These are phyloP conservation scores for Bisporella sp. DNA, from an alignment of 2,329 filamentous ascomycete species.

Conservation along the genomic window DNA sequence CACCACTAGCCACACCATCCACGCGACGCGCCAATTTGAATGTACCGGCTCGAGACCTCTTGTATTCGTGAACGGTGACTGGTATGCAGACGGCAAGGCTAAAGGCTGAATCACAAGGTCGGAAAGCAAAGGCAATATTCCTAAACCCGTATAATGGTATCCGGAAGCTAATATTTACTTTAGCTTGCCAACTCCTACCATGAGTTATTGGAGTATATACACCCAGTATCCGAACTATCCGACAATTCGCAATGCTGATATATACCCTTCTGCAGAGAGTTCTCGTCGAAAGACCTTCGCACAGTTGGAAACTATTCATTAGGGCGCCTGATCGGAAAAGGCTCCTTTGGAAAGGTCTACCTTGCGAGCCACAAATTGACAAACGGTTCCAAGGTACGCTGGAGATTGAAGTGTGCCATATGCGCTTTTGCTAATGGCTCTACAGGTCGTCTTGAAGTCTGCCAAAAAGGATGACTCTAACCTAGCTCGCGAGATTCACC, in stretches of 20 bases:
- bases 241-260: slow-evolving; percentile 14
- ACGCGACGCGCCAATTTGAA: slow-evolving; percentile 20
- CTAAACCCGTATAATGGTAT: not conserved
- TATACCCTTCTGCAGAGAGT: slow-evolving; percentile 58
- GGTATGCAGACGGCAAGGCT: slow-evolving; percentile 42
- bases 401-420: not conserved
- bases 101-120: slow-evolving; percentile 50
- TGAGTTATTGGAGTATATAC: slow-evolving; percentile 81
- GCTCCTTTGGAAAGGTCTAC: slow-evolving; percentile 98
- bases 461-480: slow-evolving; percentile 95
- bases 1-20: not conserved
- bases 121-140: slow-evolving; percentile 51
- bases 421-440: not conserved
- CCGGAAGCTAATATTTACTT: slow-evolving; percentile 26
- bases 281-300: slow-evolving; percentile 82
- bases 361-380: slow-evolving; percentile 93
- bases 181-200: slow-evolving; percentile 96
- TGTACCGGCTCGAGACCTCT: slow-evolving; percentile 21
- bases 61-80: slow-evolving; percentile 25
- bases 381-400: slow-evolving; percentile 85
- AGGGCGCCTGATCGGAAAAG: slow-evolving; percentile 89
- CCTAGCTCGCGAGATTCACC: slow-evolving; percentile 93
- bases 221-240: not conserved
- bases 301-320: slow-evolving; percentile 93
- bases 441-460: slow-evolving; percentile 92